Percentiles rank a stretch among this genome's conserved stretches.
Conservation (phyloP, 768 basidiomycete genomes). For the Erythrobasidium yunnanense region DNA sequence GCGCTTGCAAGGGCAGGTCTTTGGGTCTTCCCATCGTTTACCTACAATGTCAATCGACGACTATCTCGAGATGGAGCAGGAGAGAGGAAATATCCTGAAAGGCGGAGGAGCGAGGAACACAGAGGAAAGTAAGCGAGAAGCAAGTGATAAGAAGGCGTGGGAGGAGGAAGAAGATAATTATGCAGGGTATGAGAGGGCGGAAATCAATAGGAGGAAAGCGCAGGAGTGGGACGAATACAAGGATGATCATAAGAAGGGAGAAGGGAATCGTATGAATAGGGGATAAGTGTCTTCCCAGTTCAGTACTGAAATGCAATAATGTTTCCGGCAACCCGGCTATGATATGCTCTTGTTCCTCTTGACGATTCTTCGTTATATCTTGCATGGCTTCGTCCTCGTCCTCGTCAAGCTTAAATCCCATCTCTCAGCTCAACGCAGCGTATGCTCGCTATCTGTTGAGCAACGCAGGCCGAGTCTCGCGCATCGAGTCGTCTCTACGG, state of each 20-base stretch:
- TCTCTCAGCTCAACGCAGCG: not conserved
- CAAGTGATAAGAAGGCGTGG: conserved; percentile 53
- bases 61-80: conserved; percentile 73
- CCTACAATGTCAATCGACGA: conserved; percentile 96
- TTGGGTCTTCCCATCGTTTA: conserved; percentile 66
- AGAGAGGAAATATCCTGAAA: conserved; percentile 73
- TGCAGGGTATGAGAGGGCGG: conserved; percentile 58
- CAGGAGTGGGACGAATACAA: conserved; percentile 85
- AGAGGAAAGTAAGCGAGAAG: conserved; percentile 56
- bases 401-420: not conserved
- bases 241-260: conserved; percentile 73
- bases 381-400: no score
- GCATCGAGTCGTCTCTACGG: conserved; percentile 75
- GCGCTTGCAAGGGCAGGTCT: conserved; percentile 66
- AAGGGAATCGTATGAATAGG: conserved; percentile 95
- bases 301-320: no score
- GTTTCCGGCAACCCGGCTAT: no score
- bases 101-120: conserved; percentile 60
- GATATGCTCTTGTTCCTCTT: no score
- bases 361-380: no score
- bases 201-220: conserved; percentile 56
- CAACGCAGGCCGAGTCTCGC: conserved; percentile 73
- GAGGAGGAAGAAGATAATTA: conserved; percentile 53
- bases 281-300: no score
- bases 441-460: conserved; percentile 44